Evolutionary conservation across 805 yeast species (phyloP).

Genomic region (Candida sithepensis): DNA sequence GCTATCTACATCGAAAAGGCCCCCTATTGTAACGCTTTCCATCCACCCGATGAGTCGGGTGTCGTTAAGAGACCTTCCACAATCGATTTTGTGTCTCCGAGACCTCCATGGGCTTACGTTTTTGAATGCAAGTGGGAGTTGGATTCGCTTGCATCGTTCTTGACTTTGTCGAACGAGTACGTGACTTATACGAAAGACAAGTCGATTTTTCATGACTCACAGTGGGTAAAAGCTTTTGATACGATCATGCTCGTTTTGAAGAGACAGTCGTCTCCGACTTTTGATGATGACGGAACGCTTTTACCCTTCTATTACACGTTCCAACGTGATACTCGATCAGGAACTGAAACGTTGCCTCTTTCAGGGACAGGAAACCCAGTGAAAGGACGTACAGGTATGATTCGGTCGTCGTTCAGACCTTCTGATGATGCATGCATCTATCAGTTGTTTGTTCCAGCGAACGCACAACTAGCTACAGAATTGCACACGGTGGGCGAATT

Average conservation of each 20-base stretch:
- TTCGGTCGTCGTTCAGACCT: constrained; percentile 84
- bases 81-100: constrained; percentile 63
- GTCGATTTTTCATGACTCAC: constrained; percentile 39
- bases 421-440: constrained; percentile 83
- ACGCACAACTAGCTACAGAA: constrained; percentile 71
- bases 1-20: constrained; percentile 55
- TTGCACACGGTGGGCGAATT: not conserved
- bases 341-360: constrained; percentile 77
- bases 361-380: constrained; percentile 86
- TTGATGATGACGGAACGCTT: constrained; percentile 46
- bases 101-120: constrained; percentile 65
- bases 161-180: constrained; percentile 72
- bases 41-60: constrained; percentile 63
- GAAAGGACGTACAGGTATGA: constrained; percentile 60
- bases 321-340: constrained; percentile 68
- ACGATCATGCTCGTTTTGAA: constrained; percentile 48
- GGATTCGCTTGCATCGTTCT: constrained; percentile 80
- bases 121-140: constrained; percentile 90
- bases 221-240: constrained; percentile 60
- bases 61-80: constrained; percentile 49
- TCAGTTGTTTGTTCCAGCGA: constrained; percentile 82
- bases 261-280: constrained; percentile 62
- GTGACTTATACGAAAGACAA: constrained; percentile 50
- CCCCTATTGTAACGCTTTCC: constrained; percentile 91
- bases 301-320: constrained; percentile 57